Evolutionary conservation across 75 land plant species (phyloP).

Genomic region (Adiantum capillusveneris): DNA sequence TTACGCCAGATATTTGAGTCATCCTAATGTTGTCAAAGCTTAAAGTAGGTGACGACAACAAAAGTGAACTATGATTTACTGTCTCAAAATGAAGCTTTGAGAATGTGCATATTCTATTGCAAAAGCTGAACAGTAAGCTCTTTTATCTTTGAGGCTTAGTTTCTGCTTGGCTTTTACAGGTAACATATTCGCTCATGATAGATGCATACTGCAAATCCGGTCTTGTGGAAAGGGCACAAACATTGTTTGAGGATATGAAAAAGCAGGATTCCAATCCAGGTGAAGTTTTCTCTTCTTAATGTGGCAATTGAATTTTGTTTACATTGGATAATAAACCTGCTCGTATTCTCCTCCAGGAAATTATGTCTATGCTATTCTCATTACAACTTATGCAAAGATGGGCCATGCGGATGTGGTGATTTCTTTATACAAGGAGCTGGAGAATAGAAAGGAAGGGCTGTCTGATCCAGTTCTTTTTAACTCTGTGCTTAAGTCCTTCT

Average conservation of each 20-base stretch:
- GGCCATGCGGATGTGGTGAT: slow-evolving; percentile 56
- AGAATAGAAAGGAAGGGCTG: slow-evolving; percentile 29
- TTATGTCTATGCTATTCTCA: slow-evolving; percentile 65
- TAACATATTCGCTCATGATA: neutral
- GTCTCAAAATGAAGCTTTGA: too few species aligned
- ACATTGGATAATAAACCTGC: neutral
- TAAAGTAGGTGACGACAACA: too few species aligned
- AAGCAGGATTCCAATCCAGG: neutral
- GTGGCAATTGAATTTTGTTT: neutral
- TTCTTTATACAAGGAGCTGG: slow-evolving; percentile 48
- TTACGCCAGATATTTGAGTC: too few species aligned
- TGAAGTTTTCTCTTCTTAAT: too few species aligned
- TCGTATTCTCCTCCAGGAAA: slow-evolving; percentile 42
- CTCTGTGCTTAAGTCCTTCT: slow-evolving; percentile 70
- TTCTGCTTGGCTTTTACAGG: neutral
- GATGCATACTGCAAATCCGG: neutral
- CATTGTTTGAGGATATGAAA: neutral
- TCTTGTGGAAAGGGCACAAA: neutral
- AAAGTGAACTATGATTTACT: too few species aligned
- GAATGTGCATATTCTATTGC: too few species aligned
- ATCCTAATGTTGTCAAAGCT: too few species aligned
- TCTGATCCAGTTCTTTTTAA: slow-evolving; percentile 69
- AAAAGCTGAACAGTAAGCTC: too few species aligned
- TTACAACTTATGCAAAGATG: slow-evolving; percentile 55
- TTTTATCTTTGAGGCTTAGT: too few species aligned